A percentile compares a stretch with the other conserved stretches of the same genome.
phyloP scores from a whole-genome alignment of 257 asterid genomes.

The Jacaranda copaia region DNA sequence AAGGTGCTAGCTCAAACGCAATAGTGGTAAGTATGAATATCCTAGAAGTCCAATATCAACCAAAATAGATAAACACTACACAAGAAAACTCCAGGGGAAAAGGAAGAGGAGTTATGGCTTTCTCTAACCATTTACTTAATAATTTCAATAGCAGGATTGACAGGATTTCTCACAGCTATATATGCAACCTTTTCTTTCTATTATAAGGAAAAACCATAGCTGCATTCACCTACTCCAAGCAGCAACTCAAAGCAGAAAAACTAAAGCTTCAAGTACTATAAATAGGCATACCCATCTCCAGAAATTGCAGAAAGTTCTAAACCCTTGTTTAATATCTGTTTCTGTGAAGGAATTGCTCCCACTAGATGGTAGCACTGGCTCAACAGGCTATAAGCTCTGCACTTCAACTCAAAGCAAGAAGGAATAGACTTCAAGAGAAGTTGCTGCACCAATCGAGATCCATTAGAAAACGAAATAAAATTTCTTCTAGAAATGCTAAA shows the following conservation, averaged over 20 bases:
- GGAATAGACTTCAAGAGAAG: slow-evolving; percentile 95
- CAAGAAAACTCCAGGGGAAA: slow-evolving; percentile 13
- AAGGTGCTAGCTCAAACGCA: slow-evolving; percentile 13
- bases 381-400: slow-evolving; percentile 93
- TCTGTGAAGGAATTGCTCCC: slow-evolving; percentile 92
- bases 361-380: slow-evolving; percentile 99
- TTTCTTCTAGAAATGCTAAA: slow-evolving; percentile 18
- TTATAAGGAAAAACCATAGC: background rate
- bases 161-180: slow-evolving; percentile 15
- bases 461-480: slow-evolving; percentile 33
- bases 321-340: slow-evolving; percentile 87
- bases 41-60: slow-evolving; percentile 11
- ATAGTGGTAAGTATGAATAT: background rate
- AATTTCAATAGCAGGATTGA: too few relatives aligned
- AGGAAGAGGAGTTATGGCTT: background rate
- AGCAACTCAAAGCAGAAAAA: slow-evolving; percentile 30
- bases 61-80: slow-evolving; percentile 6
- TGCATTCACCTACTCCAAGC: slow-evolving; percentile 18
- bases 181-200: slow-evolving; percentile 30
- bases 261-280: slow-evolving; percentile 26
- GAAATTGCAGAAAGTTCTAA: slow-evolving; percentile 83
- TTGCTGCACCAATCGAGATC: slow-evolving; percentile 69
- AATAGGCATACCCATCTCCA: slow-evolving; percentile 81
- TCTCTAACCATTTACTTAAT: too few relatives aligned
- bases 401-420: slow-evolving; percentile 96